phyloP scores from a whole-genome alignment of 345 rosid species.

The Salix koriyanagi region DNA sequence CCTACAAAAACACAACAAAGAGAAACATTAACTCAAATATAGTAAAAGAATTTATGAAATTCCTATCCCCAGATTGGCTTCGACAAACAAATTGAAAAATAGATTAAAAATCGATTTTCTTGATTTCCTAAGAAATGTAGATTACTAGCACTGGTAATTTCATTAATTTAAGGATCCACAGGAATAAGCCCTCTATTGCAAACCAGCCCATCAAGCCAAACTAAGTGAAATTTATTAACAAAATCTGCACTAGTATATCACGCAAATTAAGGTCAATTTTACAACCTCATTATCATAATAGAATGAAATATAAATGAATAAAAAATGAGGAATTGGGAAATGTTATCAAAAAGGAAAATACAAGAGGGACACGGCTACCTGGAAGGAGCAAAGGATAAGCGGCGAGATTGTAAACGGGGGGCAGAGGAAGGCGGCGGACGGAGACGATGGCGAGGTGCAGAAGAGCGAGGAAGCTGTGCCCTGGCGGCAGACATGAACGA shows the following conservation, averaged over 20 bases:
- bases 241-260: not conserved
- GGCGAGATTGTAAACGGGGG: conserved; percentile 59
- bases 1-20: conserved; percentile 34
- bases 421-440: conserved; percentile 51
- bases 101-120: not conserved
- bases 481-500: conserved; percentile 48
- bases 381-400: conserved; percentile 51
- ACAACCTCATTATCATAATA: too few relatives aligned
- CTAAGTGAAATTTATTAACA: not conserved
- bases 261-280: too few relatives aligned
- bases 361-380: conserved; percentile 36
- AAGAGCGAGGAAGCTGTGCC: conserved; percentile 54
- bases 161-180: not conserved
- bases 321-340: not conserved
- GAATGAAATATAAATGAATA: too few relatives aligned
- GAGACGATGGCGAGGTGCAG: conserved; percentile 57
- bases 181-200: not conserved
- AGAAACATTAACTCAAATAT: too few relatives aligned
- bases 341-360: not conserved
- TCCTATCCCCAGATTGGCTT: too few relatives aligned
- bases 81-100: not conserved
- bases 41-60: too few relatives aligned
- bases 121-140: not conserved
- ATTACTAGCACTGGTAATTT: not conserved
- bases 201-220: not conserved